Percentiles rank a stretch among this genome's conserved stretches.
phyloP scores from a whole-genome alignment of 352 stramenopile species.

The Peronospora belbahrii region DNA sequence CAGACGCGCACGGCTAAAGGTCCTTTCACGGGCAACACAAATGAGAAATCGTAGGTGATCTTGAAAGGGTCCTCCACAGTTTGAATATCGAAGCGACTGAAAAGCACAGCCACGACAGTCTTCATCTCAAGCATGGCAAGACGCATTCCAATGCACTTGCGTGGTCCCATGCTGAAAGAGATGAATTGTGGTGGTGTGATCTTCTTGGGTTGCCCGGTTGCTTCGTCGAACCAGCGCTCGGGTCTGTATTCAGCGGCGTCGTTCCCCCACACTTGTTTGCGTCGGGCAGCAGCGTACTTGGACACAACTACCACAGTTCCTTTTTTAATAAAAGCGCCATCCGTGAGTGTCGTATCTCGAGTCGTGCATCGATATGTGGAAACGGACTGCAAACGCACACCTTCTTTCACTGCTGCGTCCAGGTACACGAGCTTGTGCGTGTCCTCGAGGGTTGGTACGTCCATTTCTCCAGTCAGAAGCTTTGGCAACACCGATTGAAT shows the following conservation, averaged over 20 bases:
- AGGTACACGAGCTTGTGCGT: conserved; percentile 51
- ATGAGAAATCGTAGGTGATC: conserved; percentile 33
- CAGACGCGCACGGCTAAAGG: conserved; percentile 17
- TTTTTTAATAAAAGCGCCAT: conserved; percentile 42
- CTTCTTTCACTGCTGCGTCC: conserved; percentile 55
- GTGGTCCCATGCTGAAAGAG: conserved; percentile 41
- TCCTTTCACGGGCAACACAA: conserved; percentile 32
- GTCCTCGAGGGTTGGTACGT: conserved; percentile 31
- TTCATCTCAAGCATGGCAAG: conserved; percentile 48
- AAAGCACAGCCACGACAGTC: conserved; percentile 28
- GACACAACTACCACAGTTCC: conserved; percentile 41
- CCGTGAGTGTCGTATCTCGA: conserved; percentile 36
- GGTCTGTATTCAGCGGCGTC: conserved; percentile 32
- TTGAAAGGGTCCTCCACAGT: conserved; percentile 21
- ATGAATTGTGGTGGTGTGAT: conserved; percentile 38
- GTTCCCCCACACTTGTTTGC: conserved; percentile 36
- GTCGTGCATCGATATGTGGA: conserved; percentile 9
- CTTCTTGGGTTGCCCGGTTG: conserved; percentile 19
- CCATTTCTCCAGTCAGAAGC: conserved; percentile 19
- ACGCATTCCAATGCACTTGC: conserved; percentile 49
- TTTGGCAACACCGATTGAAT: conserved; percentile 20
- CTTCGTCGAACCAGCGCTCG: conserved; percentile 48
- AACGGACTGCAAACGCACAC: conserved; percentile 39
- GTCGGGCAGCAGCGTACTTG: conserved; percentile 36
- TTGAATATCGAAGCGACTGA: conserved; percentile 36